These are phyloP conservation scores for Alnus rubra DNA, from an alignment of 306 rosid species.

Conservation along the genomic window DNA sequence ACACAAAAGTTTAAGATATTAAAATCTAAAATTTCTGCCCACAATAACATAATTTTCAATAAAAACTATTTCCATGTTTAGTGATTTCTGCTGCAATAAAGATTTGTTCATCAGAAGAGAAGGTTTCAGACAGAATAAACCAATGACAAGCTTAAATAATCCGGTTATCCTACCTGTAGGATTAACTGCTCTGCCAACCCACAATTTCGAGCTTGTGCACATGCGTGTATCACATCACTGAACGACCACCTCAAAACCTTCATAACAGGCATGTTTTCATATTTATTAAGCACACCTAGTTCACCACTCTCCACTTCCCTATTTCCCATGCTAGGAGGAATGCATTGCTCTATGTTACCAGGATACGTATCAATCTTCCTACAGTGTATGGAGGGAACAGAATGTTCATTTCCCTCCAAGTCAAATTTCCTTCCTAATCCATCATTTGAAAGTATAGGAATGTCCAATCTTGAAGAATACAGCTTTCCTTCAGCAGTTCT, in stretches of 20 bases:
- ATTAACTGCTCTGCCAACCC: constrained; percentile 60
- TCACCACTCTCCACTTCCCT: constrained; percentile 32
- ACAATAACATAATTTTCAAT: not conserved
- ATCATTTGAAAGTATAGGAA: constrained; percentile 64
- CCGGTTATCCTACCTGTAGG: constrained; percentile 51
- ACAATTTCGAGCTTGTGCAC: constrained; percentile 44
- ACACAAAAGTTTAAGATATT: not conserved
- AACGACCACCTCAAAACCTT: constrained; percentile 62
- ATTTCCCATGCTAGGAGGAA: constrained; percentile 28
- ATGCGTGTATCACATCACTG: constrained; percentile 59
- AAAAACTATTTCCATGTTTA: constrained; percentile 6
- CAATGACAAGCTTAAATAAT: constrained; percentile 19
- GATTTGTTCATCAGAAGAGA: constrained; percentile 6
- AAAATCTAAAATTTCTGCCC: constrained; percentile 16
- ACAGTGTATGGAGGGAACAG: constrained; percentile 22
- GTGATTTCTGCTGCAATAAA: constrained; percentile 15
- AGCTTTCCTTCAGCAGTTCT: constrained; percentile 41
- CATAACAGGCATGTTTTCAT: constrained; percentile 25
- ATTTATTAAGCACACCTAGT: constrained; percentile 25
- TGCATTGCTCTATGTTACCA: constrained; percentile 27
- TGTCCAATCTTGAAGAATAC: constrained; percentile 57
- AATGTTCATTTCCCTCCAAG: constrained; percentile 36
- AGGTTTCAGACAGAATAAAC: constrained; percentile 19
- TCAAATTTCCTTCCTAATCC: constrained; percentile 38
- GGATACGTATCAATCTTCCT: constrained; percentile 29